Percentiles rank a stretch among this genome's conserved stretches.
Evolutionary conservation across 345 rosid species (phyloP).

Genomic region (Conringia planisiliqua): DNA sequence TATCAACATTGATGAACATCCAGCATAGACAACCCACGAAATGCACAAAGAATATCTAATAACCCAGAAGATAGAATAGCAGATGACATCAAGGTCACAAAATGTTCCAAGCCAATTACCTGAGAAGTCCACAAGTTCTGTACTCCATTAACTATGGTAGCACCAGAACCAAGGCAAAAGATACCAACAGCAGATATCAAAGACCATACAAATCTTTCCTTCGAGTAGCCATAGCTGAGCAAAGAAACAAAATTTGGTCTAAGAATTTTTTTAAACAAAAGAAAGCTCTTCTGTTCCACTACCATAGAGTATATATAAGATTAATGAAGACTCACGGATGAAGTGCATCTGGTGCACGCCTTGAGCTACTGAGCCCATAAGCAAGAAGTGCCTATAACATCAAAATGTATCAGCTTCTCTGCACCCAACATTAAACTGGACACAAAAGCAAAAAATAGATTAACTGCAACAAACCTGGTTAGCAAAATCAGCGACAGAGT

Average conservation of each 20-base stretch:
- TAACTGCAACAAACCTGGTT: slow-evolving; percentile 64
- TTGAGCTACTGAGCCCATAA: slow-evolving; percentile 95
- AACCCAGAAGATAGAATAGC: slow-evolving; percentile 7
- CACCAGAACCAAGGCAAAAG: slow-evolving; percentile 98
- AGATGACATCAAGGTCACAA: background rate
- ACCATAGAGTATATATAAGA: background rate
- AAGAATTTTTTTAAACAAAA: slow-evolving; percentile 17
- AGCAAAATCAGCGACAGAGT: slow-evolving; percentile 93
- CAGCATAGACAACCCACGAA: background rate
- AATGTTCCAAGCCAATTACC: slow-evolving; percentile 37
- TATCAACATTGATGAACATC: slow-evolving; percentile 9
- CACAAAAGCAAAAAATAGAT: background rate
- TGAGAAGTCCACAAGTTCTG: slow-evolving; percentile 82
- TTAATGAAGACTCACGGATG: slow-evolving; percentile 71
- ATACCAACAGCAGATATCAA: slow-evolving; percentile 99
- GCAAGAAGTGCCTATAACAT: slow-evolving; percentile 85
- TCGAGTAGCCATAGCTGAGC: slow-evolving; percentile 91
- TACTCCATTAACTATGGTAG: slow-evolving; percentile 90
- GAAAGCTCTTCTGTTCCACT: background rate
- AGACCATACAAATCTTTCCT: slow-evolving; percentile 99
- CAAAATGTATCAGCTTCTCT: slow-evolving; percentile 43
- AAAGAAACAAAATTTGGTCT: slow-evolving; percentile 20
- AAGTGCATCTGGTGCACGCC: slow-evolving; percentile 97
- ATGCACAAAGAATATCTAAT: background rate
- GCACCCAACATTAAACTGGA: slow-evolving; percentile 19